Percentiles rank a stretch among this genome's conserved stretches.
These are phyloP conservation scores for Ceratobasidium sp. DNA, from an alignment of 1,284 basidiomycete species.

Conservation along the genomic window DNA sequence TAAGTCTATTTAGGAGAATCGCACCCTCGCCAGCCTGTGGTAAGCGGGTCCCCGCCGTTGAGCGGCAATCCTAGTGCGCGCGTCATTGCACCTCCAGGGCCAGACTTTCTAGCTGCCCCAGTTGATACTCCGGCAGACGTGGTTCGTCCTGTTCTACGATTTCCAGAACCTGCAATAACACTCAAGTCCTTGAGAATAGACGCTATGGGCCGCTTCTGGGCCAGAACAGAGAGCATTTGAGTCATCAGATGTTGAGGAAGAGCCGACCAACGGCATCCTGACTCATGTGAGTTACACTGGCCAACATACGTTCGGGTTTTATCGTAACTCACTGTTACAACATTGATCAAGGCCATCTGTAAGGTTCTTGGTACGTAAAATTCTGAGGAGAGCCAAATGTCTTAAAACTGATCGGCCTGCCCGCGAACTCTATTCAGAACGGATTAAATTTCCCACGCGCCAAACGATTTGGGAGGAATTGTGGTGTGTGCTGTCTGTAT, in stretches of 20 bases:
- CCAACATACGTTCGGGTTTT: background rate
- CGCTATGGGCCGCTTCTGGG: conserved; percentile 27
- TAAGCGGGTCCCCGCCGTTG: too few species aligned
- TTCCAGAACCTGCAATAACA: too few species aligned
- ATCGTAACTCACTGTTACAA: too few species aligned
- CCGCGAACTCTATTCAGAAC: background rate
- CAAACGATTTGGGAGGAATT: conserved; percentile 11
- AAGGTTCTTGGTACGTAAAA: background rate
- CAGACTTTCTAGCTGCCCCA: background rate
- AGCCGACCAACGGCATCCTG: conserved; percentile 13
- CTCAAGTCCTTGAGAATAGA: background rate
- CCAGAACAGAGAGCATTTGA: conserved; percentile 14
- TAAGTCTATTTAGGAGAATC: too few species aligned
- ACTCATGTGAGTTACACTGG: background rate
- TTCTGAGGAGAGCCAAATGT: background rate
- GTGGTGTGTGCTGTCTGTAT: background rate
- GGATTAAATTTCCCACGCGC: background rate
- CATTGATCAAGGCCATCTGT: conserved; percentile 8
- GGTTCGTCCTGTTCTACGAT: conserved; percentile 3
- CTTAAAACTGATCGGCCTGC: background rate
- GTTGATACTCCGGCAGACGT: conserved; percentile 8
- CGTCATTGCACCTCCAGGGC: background rate
- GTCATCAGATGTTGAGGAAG: background rate
- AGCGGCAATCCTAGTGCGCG: background rate
- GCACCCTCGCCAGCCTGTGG: too few species aligned